Evolutionary conservation across 495 filamentous ascomycete species (phyloP), one percentile per base, ranked within the genome.

Genomic region (Aspergillus kassunensis): DNA sequence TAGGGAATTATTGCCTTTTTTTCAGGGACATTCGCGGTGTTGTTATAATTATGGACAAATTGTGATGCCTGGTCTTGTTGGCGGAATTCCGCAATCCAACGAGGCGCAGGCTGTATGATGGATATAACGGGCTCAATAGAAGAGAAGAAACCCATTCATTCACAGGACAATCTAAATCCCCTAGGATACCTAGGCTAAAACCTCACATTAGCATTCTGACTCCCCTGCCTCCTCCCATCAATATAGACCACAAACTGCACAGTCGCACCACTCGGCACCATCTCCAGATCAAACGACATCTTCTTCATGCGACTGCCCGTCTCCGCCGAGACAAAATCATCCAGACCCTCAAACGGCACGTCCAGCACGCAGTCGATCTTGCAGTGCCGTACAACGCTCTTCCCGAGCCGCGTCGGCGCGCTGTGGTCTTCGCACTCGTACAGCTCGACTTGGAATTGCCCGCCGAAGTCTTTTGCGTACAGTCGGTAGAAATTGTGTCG

Each of bases 21-120:
- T n/a, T n/a, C n/a, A n/a, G n/a, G n/a, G n/a, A n/a, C n/a, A n/a
- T n/a, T n/a, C n/a, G n/a, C n/a, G n/a, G n/a, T n/a, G n/a, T n/a
- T n/a, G n/a, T n/a, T n/a, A n/a, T n/a, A n/a, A n/a, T n/a, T n/a
- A n/a, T n/a, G n/a, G n/a, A n/a, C 16, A 12, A 47, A 36, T 15
- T 1, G 7, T 7, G 30, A n/a, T 47, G 44, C 44, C 44, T 47
- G 41, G 40, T n/a, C 25, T 33, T 21, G 29, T 29, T 46, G 44
- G 44, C 44, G 44, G 44, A 47, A 34, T 36, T 47, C 44, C 44
- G 44, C 44, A 44, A 18, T 15, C n/a, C n/a, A n/a, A n/a, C n/a
- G n/a, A n/a, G n/a, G n/a, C n/a, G n/a, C n/a, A n/a, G n/a, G n/a
- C n/a, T n/a, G n/a, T n/a, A n/a, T n/a, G n/a, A n/a, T n/a, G n/a